Evolutionary conservation across 768 basidiomycete genomes (phyloP).

Genomic region (Mycena vitilis): DNA sequence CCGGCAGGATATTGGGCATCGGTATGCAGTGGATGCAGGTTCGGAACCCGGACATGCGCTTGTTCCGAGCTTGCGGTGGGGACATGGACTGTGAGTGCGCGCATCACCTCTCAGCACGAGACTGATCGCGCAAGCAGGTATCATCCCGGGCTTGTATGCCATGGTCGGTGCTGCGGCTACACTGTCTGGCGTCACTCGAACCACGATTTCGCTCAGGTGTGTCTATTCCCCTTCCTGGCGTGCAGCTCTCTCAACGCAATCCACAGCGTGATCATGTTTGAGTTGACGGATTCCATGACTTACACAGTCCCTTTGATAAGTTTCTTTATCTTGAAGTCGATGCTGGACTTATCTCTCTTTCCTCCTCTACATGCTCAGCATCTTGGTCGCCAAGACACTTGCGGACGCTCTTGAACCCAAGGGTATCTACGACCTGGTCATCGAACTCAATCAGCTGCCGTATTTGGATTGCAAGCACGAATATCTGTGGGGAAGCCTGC

Average conservation of each 20-base stretch:
- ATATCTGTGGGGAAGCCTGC: conserved; percentile 85
- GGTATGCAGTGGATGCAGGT: conserved; percentile 80
- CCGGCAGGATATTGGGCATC: conserved; percentile 89
- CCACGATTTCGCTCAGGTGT: conserved; percentile 31
- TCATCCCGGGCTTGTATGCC: conserved; percentile 92
- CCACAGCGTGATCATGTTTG: conserved; percentile 91
- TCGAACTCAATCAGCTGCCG: conserved; percentile 91
- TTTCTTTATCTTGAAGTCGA: not conserved
- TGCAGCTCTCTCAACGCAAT: not conserved
- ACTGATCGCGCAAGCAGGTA: conserved; percentile 47
- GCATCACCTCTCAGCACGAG: conserved; percentile 1
- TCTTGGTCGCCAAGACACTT: conserved; percentile 91
- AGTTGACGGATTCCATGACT: conserved; percentile 91
- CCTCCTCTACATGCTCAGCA: conserved; percentile 64
- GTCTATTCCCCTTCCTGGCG: conserved; percentile 4
- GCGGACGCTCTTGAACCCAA: conserved; percentile 91
- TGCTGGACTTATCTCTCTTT: not conserved
- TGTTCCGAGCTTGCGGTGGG: conserved; percentile 77
- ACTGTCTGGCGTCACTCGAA: conserved; percentile 93
- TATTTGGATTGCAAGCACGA: conserved; percentile 93
- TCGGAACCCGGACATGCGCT: conserved; percentile 63
- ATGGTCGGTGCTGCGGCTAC: conserved; percentile 97
- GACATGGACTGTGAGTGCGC: conserved; percentile 70
- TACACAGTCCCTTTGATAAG: conserved; percentile 76
- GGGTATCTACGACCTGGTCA: conserved; percentile 97